Evolutionary conservation across 2,329 filamentous ascomycete species (phyloP), one percentile per base, ranked within the genome.

Genomic region (Mariannaea elegans): DNA sequence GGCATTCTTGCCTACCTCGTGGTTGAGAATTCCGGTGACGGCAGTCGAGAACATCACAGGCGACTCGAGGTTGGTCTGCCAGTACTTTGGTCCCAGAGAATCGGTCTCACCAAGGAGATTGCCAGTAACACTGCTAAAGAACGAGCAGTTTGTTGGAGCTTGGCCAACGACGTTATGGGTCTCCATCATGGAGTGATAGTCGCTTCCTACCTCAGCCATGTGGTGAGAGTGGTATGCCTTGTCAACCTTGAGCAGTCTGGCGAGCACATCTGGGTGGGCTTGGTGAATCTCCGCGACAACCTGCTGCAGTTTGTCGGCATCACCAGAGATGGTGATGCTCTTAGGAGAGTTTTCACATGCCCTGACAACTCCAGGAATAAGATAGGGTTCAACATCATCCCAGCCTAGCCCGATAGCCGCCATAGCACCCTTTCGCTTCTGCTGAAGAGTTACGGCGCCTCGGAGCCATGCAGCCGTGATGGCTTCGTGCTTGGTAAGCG

Each of bases 181-280:
- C 51, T 48, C 50, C 47, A 59, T 51, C 18, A 41, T 56, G 13
- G 61, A 66, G 24, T 67, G 49, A 57, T 75, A 76, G 3, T 54
- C 31, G 2, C 34, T 38, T 10, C 69, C 70, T 10, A 74, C 66
- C 3, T 65, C 64, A 1, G 55, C 53, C 74, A 77, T 76, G 41
- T 76, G 74, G 27, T 73, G 67, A 0, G 79, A 81, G 66, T 81
- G 79, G 52, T 80, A 82, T 0, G 78, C 78, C 52, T 72, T 76
- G n/a, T 77, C 72, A 1, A 79, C 75, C 38, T 75, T 74, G 2
- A 81, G 63, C 7, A 68, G 44, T 2, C 75, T 69, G 2, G 73
- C 69, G 16, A 76, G 69, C 0, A 71, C 70, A 14, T 72, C 73
- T 0, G 75, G 73, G 5, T 67, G 56, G 1, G 57, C 65, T 8